Conservation (phyloP, 176 grass and related monocot species). For the Cenchrus fungigraminus region DNA sequence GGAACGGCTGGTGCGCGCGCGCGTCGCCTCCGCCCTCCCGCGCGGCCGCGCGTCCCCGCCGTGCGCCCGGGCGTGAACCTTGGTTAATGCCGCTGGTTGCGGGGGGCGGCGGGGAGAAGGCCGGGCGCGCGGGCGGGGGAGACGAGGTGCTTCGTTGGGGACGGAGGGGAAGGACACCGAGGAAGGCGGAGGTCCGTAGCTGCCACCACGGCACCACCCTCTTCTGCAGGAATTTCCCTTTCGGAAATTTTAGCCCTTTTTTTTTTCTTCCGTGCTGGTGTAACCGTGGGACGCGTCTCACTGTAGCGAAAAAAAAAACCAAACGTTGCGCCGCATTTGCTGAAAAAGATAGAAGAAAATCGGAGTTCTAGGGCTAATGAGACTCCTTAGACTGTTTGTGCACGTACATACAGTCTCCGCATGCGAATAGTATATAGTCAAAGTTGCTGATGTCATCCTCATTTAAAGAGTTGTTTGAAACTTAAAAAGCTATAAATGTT, state of each 20-base stretch:
- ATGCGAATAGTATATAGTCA: no score
- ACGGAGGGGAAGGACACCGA: slow-evolving; percentile 50
- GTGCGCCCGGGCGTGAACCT: slow-evolving; percentile 26
- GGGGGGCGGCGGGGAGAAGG: slow-evolving; percentile 27
- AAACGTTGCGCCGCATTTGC: no score
- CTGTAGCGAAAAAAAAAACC: no score
- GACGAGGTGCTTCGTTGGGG: slow-evolving; percentile 32
- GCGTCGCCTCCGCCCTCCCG: slow-evolving; percentile 49
- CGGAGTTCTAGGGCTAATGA: no score
- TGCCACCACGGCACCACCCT: slow-evolving; percentile 12
- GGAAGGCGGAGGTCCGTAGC: slow-evolving; percentile 47
- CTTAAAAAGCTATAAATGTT: no score
- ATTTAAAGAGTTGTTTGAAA: no score
- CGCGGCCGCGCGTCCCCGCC: slow-evolving; percentile 46
- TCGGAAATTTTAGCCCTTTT: slow-evolving; percentile 2
- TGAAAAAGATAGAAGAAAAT: no score
- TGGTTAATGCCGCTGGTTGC: slow-evolving; percentile 44
- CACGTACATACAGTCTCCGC: no score
- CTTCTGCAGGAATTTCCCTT: slow-evolving; percentile 24
- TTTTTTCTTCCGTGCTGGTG: not conserved
- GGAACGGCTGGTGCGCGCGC: slow-evolving; percentile 47
- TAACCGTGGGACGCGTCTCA: not conserved
- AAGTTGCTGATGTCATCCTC: no score
- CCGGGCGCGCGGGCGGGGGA: slow-evolving; percentile 31
- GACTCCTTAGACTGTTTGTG: no score